phyloP scores from a whole-genome alignment of 2,329 filamentous ascomycete genomes.

The Pseudogymnoascus destructans region DNA sequence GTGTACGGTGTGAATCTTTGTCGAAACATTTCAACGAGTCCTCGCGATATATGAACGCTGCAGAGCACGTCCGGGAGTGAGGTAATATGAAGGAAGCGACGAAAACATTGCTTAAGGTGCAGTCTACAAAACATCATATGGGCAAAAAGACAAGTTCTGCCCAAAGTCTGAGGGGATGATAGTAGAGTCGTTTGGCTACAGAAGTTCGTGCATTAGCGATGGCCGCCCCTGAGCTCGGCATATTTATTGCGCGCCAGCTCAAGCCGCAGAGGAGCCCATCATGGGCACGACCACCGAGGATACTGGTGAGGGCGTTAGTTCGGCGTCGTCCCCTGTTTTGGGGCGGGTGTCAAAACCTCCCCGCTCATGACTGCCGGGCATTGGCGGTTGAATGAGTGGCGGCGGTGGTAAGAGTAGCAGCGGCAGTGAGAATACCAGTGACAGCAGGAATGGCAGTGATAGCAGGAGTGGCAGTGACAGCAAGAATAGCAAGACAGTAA shows the following conservation, averaged over 20 bases:
- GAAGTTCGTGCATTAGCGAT: background rate
- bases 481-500: background rate
- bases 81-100: background rate
- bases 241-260: background rate
- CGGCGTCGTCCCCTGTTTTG: background rate
- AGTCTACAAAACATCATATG: background rate
- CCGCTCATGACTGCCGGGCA: background rate
- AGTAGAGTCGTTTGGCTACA: background rate
- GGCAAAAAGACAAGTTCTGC: background rate
- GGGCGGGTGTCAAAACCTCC: background rate
- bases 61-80: background rate
- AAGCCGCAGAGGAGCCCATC: too few species aligned
- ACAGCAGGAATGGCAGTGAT: background rate
- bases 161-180: background rate
- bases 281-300: background rate
- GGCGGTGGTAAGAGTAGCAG: background rate
- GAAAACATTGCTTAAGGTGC: background rate
- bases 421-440: background rate
- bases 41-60: background rate
- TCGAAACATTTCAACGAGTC: too few species aligned
- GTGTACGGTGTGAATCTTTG: too few species aligned
- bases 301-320: background rate
- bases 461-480: background rate
- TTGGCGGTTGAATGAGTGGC: background rate
- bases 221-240: background rate